These are phyloP conservation scores for Chaetomium olivaceum DNA, from an alignment of 2,329 filamentous ascomycete genomes.

Conservation along the genomic window DNA sequence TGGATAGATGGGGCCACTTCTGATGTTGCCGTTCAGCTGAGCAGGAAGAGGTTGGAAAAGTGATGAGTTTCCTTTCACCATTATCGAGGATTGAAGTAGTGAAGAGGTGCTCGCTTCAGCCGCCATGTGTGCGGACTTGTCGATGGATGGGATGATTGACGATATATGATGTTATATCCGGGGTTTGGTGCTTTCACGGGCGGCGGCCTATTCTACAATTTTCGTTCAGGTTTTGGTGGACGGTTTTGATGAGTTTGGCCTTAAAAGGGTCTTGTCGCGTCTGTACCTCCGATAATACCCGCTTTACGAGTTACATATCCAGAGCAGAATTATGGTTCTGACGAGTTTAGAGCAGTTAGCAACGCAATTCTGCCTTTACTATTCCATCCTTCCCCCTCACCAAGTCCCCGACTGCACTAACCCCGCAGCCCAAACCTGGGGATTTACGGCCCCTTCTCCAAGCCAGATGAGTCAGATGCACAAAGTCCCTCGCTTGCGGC, in stretches of 20 bases:
- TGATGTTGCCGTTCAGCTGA: constrained; percentile 47
- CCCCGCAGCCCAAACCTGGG: background rate
- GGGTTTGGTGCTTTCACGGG: background rate
- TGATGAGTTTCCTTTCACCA: constrained; percentile 4
- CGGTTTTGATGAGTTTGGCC: background rate
- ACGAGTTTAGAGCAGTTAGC: background rate
- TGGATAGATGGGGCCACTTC: constrained; percentile 53
- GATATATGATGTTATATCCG: background rate
- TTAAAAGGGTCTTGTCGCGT: background rate
- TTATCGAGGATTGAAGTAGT: background rate
- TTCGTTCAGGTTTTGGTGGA: background rate
- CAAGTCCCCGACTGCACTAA: background rate
- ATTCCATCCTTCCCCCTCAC: background rate
- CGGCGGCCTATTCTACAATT: background rate
- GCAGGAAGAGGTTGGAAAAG: constrained; percentile 39
- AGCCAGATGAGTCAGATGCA: constrained; percentile 63
- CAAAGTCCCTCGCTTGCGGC: constrained; percentile 64
- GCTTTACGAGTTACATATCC: background rate
- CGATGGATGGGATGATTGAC: background rate
- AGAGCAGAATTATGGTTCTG: background rate
- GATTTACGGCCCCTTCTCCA: background rate
- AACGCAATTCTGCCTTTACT: background rate
- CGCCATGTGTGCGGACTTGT: background rate
- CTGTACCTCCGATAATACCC: background rate
- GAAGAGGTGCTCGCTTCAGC: background rate